These are phyloP conservation scores for Podaxis sp. DNA, from an alignment of 768 basidiomycete genomes.

Conservation along the genomic window DNA sequence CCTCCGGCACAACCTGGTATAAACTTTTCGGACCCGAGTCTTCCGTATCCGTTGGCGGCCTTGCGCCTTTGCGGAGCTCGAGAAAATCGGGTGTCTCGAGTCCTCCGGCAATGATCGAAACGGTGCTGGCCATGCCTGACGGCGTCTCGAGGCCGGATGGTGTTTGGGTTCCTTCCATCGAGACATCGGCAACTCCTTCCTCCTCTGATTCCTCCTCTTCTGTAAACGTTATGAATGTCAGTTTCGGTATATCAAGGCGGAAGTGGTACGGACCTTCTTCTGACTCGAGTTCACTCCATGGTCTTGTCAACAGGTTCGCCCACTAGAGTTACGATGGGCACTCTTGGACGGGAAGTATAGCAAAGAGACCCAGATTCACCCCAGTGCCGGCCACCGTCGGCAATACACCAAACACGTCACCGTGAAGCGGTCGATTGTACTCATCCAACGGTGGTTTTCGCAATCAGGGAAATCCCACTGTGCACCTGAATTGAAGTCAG, in stretches of 20 bases:
- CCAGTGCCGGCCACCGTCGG: conserved; percentile 74
- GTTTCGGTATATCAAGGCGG: no score
- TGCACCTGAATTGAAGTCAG: conserved; percentile 50
- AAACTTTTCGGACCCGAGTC: conserved; percentile 69
- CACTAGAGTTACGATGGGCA: conserved; percentile 37
- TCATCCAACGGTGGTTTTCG: conserved; percentile 97
- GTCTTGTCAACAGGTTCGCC: conserved; percentile 88
- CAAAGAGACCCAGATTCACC: conserved; percentile 56
- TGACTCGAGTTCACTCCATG: conserved; percentile 96
- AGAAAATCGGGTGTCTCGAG: conserved; percentile 99
- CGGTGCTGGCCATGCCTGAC: conserved; percentile 89
- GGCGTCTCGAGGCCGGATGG: conserved; percentile 97
- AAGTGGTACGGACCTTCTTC: conserved; percentile 72
- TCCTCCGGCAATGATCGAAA: conserved; percentile 95
- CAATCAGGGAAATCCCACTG: conserved; percentile 99
- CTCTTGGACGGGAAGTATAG: background rate
- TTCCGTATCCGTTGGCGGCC: conserved; percentile 59
- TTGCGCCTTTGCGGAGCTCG: conserved; percentile 79
- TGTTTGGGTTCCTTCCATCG: conserved; percentile 82
- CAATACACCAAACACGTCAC: conserved; percentile 97
- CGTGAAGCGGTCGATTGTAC: conserved; percentile 95
- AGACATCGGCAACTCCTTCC: conserved; percentile 51
- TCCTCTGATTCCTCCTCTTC: conserved; percentile 70
- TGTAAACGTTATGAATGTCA: conserved; percentile 14
- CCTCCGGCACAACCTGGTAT: conserved; percentile 95